Evolutionary conservation across 805 yeast genomes (phyloP).

Genomic region (Wickerhamiella siamensis): DNA sequence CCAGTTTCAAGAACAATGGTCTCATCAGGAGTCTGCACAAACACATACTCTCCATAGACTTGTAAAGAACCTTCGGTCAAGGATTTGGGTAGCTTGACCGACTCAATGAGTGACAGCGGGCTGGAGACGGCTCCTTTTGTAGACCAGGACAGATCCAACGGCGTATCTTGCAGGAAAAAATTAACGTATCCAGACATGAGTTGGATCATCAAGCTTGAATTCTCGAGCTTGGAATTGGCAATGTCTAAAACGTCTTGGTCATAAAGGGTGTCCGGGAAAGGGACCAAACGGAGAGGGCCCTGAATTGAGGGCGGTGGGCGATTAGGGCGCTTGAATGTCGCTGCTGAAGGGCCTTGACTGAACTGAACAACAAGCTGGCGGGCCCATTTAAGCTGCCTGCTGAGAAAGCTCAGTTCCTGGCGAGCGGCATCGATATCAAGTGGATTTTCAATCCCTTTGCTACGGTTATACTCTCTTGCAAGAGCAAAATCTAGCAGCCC

Average conservation of each 20-base stretch:
- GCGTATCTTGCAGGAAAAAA: constrained; percentile 7
- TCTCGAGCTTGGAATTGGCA: constrained; percentile 4
- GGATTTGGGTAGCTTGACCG: constrained; percentile 2
- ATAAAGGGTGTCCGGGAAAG: constrained; percentile 43
- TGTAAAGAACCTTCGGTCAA: not conserved
- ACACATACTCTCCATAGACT: not conserved
- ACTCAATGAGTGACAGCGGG: constrained; percentile 6
- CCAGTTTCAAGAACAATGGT: not conserved
- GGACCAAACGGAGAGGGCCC: constrained; percentile 42
- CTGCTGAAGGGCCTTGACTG: not conserved
- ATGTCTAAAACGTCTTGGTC: constrained; percentile 31
- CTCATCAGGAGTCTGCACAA: not conserved
- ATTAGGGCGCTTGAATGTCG: constrained; percentile 4
- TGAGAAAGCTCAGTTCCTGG: constrained; percentile 5
- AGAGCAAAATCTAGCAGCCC: constrained; percentile 26
- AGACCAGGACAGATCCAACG: constrained; percentile 5
- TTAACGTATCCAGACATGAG: constrained; percentile 6
- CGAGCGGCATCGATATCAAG: not conserved
- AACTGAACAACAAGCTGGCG: not conserved
- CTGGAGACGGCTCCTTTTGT: not conserved
- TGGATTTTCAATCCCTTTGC: not conserved
- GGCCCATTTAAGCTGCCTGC: constrained; percentile 8
- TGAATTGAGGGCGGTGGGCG: constrained; percentile 20
- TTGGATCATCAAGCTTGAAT: constrained; percentile 11
- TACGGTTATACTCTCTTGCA: constrained; percentile 10